phyloP scores from a whole-genome alignment of 1,284 basidiomycete genomes.

The Ganoderma multipileum region DNA sequence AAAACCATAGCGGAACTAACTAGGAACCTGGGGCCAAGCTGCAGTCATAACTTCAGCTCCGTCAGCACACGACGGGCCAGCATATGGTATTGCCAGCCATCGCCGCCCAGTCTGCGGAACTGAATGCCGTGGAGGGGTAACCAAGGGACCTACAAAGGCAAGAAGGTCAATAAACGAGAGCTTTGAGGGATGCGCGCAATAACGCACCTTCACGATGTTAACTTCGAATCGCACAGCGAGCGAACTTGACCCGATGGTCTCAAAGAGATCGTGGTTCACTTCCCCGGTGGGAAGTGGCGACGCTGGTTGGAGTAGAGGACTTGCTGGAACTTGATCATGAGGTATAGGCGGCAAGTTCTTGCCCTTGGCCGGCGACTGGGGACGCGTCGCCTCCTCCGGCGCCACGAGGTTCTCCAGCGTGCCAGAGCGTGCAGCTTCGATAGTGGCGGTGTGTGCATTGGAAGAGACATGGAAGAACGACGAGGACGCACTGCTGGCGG shows the following conservation, averaged over 20 bases:
- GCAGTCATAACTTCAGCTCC: constrained; percentile 85
- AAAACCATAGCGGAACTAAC: constrained; percentile 13
- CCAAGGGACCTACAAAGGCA: constrained; percentile 80
- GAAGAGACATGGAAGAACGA: constrained; percentile 81
- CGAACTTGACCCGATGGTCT: constrained; percentile 75
- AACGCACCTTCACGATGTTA: constrained; percentile 90
- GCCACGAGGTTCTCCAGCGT: constrained; percentile 41
- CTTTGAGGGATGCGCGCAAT: background rate
- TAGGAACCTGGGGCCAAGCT: constrained; percentile 16
- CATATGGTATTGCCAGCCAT: constrained; percentile 98
- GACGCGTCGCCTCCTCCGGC: constrained; percentile 46
- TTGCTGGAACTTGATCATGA: constrained; percentile 55
- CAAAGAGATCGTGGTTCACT: constrained; percentile 73
- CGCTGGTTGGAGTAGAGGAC: constrained; percentile 45
- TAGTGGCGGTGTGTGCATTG: constrained; percentile 54
- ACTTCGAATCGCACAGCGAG: constrained; percentile 93
- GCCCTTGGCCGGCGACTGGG: constrained; percentile 51
- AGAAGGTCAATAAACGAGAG: constrained; percentile 13
- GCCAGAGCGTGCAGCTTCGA: constrained; percentile 42
- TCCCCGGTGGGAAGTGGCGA: constrained; percentile 65
- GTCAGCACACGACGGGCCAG: constrained; percentile 92
- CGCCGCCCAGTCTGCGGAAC: constrained; percentile 91
- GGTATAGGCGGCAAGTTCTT: constrained; percentile 80
- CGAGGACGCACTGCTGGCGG: constrained; percentile 76
- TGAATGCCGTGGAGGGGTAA: constrained; percentile 95